phyloP scores from a whole-genome alignment of 306 rosid genomes.

The Benincasa hispida region DNA sequence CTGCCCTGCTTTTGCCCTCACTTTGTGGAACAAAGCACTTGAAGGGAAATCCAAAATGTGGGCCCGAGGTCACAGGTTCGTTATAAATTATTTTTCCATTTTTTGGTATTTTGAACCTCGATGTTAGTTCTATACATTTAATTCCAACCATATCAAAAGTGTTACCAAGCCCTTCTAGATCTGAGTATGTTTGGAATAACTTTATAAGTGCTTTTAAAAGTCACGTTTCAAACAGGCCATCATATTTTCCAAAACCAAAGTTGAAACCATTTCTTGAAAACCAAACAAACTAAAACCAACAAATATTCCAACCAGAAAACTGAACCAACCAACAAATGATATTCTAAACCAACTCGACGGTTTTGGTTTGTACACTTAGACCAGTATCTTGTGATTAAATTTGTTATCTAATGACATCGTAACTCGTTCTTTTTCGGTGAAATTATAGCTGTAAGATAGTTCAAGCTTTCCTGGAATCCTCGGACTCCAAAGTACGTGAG shows the following conservation, averaged over 20 bases:
- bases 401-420: not conserved
- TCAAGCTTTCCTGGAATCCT: conserved; percentile 66
- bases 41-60: conserved; percentile 64
- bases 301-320: not conserved
- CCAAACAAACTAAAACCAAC: not conserved
- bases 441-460: conserved; percentile 68
- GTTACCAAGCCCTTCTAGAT: too few species aligned
- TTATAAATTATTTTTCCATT: not conserved
- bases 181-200: too few species aligned
- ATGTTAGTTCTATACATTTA: too few species aligned
- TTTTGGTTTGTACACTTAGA: not conserved
- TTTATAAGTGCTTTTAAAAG: too few species aligned
- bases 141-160: too few species aligned
- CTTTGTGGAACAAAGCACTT: conserved; percentile 66
- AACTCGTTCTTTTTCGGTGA: conserved; percentile 7
- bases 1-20: conserved; percentile 68
- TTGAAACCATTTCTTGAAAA: not conserved
- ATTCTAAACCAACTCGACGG: not conserved
- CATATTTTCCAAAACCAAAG: conserved; percentile 26
- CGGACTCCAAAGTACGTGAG: conserved; percentile 34
- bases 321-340: not conserved
- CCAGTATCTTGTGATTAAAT: too few species aligned
- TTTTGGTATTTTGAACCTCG: not conserved
- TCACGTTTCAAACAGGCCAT: too few species aligned
- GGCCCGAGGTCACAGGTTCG: conserved; percentile 29